A percentile compares a stretch with the other conserved stretches of the same genome.
Conservation (phyloP, 2,329 filamentous ascomycete species). For the Aureobasidium sp. region DNA sequence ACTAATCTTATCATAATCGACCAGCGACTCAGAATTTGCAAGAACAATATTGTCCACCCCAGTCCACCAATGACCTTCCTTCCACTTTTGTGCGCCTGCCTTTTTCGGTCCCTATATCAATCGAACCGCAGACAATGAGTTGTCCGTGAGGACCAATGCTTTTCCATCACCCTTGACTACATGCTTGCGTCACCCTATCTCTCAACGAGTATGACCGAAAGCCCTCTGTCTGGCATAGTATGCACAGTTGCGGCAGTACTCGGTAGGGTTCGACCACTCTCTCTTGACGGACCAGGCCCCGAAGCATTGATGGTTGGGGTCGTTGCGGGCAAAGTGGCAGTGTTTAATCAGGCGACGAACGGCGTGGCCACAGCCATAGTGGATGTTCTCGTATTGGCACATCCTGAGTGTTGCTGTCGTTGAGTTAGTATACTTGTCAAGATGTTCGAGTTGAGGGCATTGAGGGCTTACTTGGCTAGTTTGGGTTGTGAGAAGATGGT, state of each 20-base stretch:
- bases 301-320: conserved; percentile 61
- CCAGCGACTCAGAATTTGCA: not conserved
- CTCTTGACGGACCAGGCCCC: conserved; percentile 57
- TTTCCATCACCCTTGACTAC: not conserved
- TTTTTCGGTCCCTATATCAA: not conserved
- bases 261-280: conserved; percentile 50
- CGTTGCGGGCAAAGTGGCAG: conserved; percentile 69
- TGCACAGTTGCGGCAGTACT: conserved; percentile 41
- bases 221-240: conserved; percentile 3
- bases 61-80: not conserved
- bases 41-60: not conserved
- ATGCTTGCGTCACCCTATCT: not conserved
- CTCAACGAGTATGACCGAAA: not conserved
- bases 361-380: conserved; percentile 58
- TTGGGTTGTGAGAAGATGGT: not conserved
- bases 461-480: not conserved
- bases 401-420: conserved; percentile 33
- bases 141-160: not conserved
- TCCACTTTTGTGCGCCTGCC: not conserved
- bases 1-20: not conserved
- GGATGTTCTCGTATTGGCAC: conserved; percentile 65
- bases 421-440: too few species aligned
- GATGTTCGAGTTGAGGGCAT: not conserved
- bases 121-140: not conserved
- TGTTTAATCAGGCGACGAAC: conserved; percentile 55